Percentiles rank a stretch among this genome's conserved stretches.
Conservation (phyloP, 2,329 filamentous ascomycete genomes). For the Trichophyton verrucosum region DNA sequence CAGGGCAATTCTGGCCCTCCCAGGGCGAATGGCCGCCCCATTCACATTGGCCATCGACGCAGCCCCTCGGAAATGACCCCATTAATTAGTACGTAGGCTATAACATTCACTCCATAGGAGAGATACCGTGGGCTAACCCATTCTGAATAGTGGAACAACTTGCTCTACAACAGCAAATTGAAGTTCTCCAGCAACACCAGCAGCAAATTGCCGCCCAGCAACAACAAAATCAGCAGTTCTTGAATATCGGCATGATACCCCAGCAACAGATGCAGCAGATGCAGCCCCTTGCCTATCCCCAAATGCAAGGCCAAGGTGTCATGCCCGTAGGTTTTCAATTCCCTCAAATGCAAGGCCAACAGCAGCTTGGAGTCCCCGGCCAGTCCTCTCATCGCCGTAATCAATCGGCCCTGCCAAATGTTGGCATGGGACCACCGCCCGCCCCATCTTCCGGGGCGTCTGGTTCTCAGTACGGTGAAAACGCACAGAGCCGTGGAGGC, state of each 20-base stretch:
- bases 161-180: slow-evolving; percentile 88
- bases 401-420: slow-evolving; percentile 88
- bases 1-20: slow-evolving; percentile 34
- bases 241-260: slow-evolving; percentile 75
- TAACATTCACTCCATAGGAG: slow-evolving; percentile 19
- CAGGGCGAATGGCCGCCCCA: slow-evolving; percentile 65
- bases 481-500: slow-evolving; percentile 27
- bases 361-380: slow-evolving; percentile 35
- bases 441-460: slow-evolving; percentile 82
- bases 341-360: slow-evolving; percentile 61
- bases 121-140: background rate
- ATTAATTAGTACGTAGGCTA: slow-evolving; percentile 67
- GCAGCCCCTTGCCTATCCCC: slow-evolving; percentile 43
- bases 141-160: slow-evolving; percentile 70
- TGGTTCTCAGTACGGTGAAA: slow-evolving; percentile 26
- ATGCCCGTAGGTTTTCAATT: slow-evolving; percentile 58
- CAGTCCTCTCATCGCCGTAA: slow-evolving; percentile 92
- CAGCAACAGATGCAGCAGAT: slow-evolving; percentile 66
- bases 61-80: slow-evolving; percentile 90
- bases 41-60: slow-evolving; percentile 87
- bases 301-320: slow-evolving; percentile 50
- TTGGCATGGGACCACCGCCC: slow-evolving; percentile 80
- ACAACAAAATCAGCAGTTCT: slow-evolving; percentile 60
- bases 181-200: slow-evolving; percentile 90
- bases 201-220: slow-evolving; percentile 94